Conservation (phyloP, 23 red algal genomes). For the Cyanidiococcus yangmingshanensis region DNA sequence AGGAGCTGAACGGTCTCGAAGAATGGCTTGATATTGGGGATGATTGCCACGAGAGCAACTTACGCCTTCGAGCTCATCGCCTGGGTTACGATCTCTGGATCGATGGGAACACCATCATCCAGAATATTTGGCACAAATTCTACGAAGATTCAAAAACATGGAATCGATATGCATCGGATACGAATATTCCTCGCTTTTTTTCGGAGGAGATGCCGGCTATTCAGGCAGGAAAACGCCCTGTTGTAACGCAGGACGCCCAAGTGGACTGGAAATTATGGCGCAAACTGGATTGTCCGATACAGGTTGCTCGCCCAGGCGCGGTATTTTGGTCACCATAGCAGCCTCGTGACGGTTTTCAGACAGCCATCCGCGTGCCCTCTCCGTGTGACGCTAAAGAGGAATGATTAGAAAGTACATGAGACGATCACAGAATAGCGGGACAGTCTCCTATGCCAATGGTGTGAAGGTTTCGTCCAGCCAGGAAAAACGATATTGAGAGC, state of each 20-base stretch:
- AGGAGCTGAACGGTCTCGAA: neutral
- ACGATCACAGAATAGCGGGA: no score
- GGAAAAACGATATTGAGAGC: no score
- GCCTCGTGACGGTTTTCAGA: no score
- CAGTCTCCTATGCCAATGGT: no score
- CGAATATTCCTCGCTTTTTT: conserved; percentile 13
- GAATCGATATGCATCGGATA: conserved; percentile 9
- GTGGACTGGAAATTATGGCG: conserved; percentile 16
- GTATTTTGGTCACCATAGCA: neutral
- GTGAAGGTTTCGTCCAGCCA: no score
- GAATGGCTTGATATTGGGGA: conserved; percentile 10
- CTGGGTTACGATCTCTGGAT: conserved; percentile 19
- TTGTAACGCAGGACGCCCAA: conserved; percentile 1
- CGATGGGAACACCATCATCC: conserved; percentile 9
- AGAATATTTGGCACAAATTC: conserved; percentile 19
- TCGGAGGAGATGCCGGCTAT: neutral
- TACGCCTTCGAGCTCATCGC: neutral
- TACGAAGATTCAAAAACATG: conserved; percentile 1
- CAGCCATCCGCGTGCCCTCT: no score
- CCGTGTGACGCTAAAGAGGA: no score
- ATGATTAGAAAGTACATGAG: no score
- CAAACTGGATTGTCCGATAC: conserved; percentile 5
- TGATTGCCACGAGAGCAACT: conserved; percentile 13
- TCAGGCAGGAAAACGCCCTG: neutral
- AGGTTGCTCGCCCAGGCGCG: neutral